A percentile compares a stretch with the other conserved stretches of the same genome.
Conservation (phyloP, 2,329 filamentous ascomycete genomes). For the Hypoxylon sp. region DNA sequence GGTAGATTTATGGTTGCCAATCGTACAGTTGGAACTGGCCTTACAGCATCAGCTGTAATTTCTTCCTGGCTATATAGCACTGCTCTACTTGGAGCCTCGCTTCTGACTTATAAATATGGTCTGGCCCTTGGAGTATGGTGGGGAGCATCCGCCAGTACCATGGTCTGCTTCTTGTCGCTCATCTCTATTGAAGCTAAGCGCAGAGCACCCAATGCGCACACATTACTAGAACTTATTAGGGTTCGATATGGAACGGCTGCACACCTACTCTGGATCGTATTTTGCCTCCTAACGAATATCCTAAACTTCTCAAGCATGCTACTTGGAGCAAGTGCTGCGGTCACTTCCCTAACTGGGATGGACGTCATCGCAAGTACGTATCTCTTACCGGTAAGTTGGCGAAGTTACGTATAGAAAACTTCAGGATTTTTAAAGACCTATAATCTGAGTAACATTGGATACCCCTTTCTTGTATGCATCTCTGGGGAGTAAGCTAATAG, state of each 20-base stretch:
- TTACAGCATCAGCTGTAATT: slow-evolving; percentile 68
- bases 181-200: slow-evolving; percentile 67
- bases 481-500: not conserved
- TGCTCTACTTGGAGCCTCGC: slow-evolving; percentile 64
- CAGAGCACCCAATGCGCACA: slow-evolving; percentile 68
- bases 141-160: slow-evolving; percentile 64
- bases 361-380: slow-evolving; percentile 66
- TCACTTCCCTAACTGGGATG: slow-evolving; percentile 62
- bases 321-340: slow-evolving; percentile 61
- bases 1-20: slow-evolving; percentile 67
- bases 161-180: slow-evolving; percentile 70
- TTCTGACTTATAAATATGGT: slow-evolving; percentile 69
- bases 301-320: slow-evolving; percentile 69
- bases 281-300: slow-evolving; percentile 69
- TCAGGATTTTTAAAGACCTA: not conserved
- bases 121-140: slow-evolving; percentile 72
- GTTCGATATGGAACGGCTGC: slow-evolving; percentile 65
- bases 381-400: slow-evolving; percentile 56
- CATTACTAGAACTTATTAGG: slow-evolving; percentile 67
- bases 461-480: not conserved
- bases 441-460: not conserved
- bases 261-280: slow-evolving; percentile 66
- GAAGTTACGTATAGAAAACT: not conserved
- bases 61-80: slow-evolving; percentile 71
- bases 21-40: slow-evolving; percentile 64